These are phyloP conservation scores for Phytophthora agathidicida DNA, from an alignment of 352 stramenopile genomes.

Conservation along the genomic window DNA sequence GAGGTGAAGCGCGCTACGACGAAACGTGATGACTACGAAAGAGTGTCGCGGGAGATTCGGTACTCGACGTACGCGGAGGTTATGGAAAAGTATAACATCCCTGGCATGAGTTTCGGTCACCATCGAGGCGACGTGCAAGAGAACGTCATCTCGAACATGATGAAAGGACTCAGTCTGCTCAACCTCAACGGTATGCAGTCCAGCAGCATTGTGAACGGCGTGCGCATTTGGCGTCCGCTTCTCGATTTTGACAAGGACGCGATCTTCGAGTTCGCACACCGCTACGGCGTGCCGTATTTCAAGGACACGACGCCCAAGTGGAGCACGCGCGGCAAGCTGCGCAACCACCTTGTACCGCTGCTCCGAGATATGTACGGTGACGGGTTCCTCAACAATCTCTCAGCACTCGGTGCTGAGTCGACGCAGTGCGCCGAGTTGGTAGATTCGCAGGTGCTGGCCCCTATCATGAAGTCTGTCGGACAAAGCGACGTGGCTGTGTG, in stretches of 20 bases:
- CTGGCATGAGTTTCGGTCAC: slow-evolving; percentile 97
- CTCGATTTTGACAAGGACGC: slow-evolving; percentile 93
- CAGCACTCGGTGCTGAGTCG: slow-evolving; percentile 78
- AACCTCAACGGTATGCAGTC: slow-evolving; percentile 95
- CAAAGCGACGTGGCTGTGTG: slow-evolving; percentile 72
- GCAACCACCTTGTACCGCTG: slow-evolving; percentile 94
- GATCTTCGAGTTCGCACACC: slow-evolving; percentile 96
- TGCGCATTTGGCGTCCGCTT: slow-evolving; percentile 93
- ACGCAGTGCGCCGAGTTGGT: slow-evolving; percentile 80
- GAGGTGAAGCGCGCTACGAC: slow-evolving; percentile 93
- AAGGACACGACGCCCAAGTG: slow-evolving; percentile 97
- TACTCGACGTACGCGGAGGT: slow-evolving; percentile 93
- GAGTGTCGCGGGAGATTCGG: slow-evolving; percentile 92
- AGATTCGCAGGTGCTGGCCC: slow-evolving; percentile 53
- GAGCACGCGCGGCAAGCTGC: slow-evolving; percentile 96
- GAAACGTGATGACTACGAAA: slow-evolving; percentile 96
- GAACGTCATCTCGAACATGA: slow-evolving; percentile 98
- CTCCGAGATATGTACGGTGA: slow-evolving; percentile 96
- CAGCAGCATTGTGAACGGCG: slow-evolving; percentile 71
- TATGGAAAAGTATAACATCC: slow-evolving; percentile 65
- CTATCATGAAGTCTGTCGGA: slow-evolving; percentile 66
- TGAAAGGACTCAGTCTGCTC: slow-evolving; percentile 94
- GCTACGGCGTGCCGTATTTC: slow-evolving; percentile 96
- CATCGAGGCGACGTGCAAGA: slow-evolving; percentile 97
- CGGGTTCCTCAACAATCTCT: slow-evolving; percentile 85